Conservation (phyloP, 371 early-diverging fungal genomes). For the Amoeboaphelidium occidentale region DNA sequence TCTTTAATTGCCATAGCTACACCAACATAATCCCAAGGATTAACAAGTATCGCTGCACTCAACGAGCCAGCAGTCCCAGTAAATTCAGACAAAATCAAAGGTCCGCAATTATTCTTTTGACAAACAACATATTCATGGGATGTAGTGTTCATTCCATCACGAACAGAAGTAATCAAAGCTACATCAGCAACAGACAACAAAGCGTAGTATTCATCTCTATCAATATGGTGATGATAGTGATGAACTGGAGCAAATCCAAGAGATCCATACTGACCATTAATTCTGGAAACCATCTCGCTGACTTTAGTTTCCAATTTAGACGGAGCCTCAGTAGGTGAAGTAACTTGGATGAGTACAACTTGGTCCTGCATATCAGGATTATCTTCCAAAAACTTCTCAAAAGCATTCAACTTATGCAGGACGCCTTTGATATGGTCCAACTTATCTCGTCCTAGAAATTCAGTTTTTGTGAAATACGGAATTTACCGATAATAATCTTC, state of each 20-base stretch:
- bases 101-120: conserved; percentile 52
- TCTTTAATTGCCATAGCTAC: conserved; percentile 75
- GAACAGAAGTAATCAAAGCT: conserved; percentile 73
- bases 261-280: conserved; percentile 83
- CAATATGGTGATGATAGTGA: conserved; percentile 82
- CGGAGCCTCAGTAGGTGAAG: conserved; percentile 23
- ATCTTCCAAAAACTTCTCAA: conserved; percentile 64
- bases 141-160: conserved; percentile 99
- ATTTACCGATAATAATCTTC: conserved; percentile 83
- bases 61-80: conserved; percentile 89
- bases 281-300: conserved; percentile 61
- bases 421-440: conserved; percentile 96
- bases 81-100: conserved; percentile 85
- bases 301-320: conserved; percentile 51
- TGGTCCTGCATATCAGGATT: conserved; percentile 63
- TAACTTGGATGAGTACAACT: conserved; percentile 70
- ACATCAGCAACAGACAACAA: conserved; percentile 81
- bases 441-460: conserved; percentile 94
- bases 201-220: conserved; percentile 79
- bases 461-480: too few relatives aligned
- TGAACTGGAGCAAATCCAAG: conserved; percentile 84
- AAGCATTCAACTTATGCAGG: conserved; percentile 80
- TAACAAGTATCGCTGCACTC: conserved; percentile 68
- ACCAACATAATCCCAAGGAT: conserved; percentile 93
- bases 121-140: conserved; percentile 93